Base-by-base conservation (phyloP, 208 protist genomes). In the Wallacemonas sp. region DNA sequence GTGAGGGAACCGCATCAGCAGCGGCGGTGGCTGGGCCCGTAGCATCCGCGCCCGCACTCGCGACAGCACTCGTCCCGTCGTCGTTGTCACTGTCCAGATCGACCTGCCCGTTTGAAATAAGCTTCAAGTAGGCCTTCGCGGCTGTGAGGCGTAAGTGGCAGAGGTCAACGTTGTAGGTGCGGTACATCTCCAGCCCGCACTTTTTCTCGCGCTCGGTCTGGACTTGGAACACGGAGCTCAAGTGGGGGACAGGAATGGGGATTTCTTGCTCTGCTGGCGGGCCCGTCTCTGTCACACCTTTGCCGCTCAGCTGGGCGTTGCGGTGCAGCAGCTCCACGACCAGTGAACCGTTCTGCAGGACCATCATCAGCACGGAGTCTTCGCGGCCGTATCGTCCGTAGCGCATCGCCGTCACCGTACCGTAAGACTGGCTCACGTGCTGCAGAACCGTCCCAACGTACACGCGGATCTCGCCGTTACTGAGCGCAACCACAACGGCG, bases 311-410 rank as follows among this genome's bases (percentile, higher is more conserved):
- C 29, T 78, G 76, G 0, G 92, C 89, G 33, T 80, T 68, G 62
- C 97, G 88, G 46, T 97, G 94, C 33, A 98, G 78, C 57, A 98
- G 82, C 69, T 98, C 83, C 37, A 98, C 89, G 37, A 90, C 66
- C 21, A 98, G 74, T 3, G 93, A 85, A 54, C 96, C 96, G 63
- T 91, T 87, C 74, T 91, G 83, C 59, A 91, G 71, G 21, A 94
- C 76, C 45, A 97, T 52, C 29, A 98, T 65, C 24, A 98, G 89
- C 15, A 91, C 79, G 3, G 73, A 68, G 52, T 98, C 94, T 48
- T 98, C 94, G 27, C 97, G 81, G 24, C 94, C 92, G 81, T 97
- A 98, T 52, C 80, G 81, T 24, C 94, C 88, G 73, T 88, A 98
- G 33, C 74, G 76, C 85, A 98, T 91, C 24, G 80, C 89, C 0